Evolutionary conservation across 2,329 filamentous ascomycete genomes (phyloP).

Genomic region (Alternaria solani): DNA sequence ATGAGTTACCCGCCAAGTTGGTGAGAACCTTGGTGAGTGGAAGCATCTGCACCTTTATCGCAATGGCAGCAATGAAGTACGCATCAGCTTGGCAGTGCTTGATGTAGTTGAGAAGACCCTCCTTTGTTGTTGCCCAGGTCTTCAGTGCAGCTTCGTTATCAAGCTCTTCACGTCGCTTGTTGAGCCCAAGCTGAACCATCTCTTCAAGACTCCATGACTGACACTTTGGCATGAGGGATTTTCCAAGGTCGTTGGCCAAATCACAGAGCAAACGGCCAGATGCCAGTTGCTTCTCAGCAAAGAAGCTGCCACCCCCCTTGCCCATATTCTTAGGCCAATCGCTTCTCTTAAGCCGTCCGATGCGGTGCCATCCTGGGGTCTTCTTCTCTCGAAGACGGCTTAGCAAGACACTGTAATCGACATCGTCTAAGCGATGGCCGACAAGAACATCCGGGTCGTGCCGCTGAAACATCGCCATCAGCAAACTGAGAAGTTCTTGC

Average conservation of each 20-base stretch:
- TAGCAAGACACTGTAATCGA: slow-evolving; percentile 91
- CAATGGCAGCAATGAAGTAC: slow-evolving; percentile 91
- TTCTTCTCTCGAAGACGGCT: slow-evolving; percentile 89
- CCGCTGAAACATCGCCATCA: slow-evolving; percentile 85
- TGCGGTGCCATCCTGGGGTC: slow-evolving; percentile 91
- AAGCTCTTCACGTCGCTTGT: slow-evolving; percentile 78
- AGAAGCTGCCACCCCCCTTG: slow-evolving; percentile 87
- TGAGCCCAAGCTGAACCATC: slow-evolving; percentile 92
- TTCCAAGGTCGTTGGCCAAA: slow-evolving; percentile 93
- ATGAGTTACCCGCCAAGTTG: slow-evolving; percentile 96
- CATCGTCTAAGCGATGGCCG: slow-evolving; percentile 95
- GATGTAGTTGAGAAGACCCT: slow-evolving; percentile 91
- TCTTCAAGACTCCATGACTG: slow-evolving; percentile 98
- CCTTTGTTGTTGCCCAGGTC: slow-evolving; percentile 82
- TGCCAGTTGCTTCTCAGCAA: slow-evolving; percentile 89
- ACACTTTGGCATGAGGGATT: slow-evolving; percentile 95
- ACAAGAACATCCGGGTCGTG: slow-evolving; percentile 93
- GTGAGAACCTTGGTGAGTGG: slow-evolving; percentile 94
- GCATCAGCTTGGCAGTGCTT: slow-evolving; percentile 95
- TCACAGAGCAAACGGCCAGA: slow-evolving; percentile 91
- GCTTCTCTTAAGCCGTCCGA: slow-evolving; percentile 82
- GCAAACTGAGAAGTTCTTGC: slow-evolving; percentile 82
- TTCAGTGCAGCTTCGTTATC: slow-evolving; percentile 88
- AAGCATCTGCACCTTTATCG: slow-evolving; percentile 87
- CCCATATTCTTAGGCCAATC: slow-evolving; percentile 89